Conservation (phyloP, 352 stramenopile species). For the Pythium utonaiense region DNA sequence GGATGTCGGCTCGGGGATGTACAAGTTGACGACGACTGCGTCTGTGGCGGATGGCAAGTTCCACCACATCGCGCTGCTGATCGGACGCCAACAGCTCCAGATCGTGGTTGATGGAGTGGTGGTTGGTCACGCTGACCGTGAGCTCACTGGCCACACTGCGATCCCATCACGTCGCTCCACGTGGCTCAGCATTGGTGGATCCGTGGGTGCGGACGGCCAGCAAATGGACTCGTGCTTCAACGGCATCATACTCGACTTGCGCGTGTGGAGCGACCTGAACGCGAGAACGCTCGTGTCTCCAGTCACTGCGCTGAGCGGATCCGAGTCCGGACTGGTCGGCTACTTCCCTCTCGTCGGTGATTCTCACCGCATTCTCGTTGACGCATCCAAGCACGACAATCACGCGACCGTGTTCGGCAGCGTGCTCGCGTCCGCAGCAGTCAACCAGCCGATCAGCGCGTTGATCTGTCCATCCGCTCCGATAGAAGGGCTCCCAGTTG, state of each 20-base stretch:
- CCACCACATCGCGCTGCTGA: conserved; percentile 57
- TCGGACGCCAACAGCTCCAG: conserved; percentile 33
- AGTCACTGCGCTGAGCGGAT: conserved; percentile 29
- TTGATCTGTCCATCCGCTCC: conserved; percentile 8
- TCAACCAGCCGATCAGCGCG: neutral
- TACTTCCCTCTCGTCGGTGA: conserved; percentile 76
- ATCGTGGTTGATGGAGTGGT: conserved; percentile 48
- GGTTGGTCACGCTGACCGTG: conserved; percentile 31
- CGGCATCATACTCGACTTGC: conserved; percentile 63
- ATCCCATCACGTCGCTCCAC: conserved; percentile 26
- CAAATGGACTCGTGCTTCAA: conserved; percentile 42
- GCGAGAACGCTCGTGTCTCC: conserved; percentile 6
- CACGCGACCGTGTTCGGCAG: conserved; percentile 58
- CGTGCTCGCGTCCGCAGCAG: neutral
- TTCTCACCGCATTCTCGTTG: conserved; percentile 59
- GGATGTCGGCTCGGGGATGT: conserved; percentile 43
- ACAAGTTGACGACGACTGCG: conserved; percentile 21
- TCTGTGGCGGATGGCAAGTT: conserved; percentile 40
- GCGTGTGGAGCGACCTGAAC: conserved; percentile 44
- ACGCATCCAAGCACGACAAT: conserved; percentile 67
- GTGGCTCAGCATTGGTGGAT: conserved; percentile 48
- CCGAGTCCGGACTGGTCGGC: conserved; percentile 47
- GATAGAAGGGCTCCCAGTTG: conserved; percentile 14
- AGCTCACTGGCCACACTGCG: conserved; percentile 21
- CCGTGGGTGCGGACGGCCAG: conserved; percentile 32